Evolutionary conservation across 345 rosid species (phyloP), one percentile per base, ranked within the genome.

Genomic region (Boechera divaricarpa): DNA sequence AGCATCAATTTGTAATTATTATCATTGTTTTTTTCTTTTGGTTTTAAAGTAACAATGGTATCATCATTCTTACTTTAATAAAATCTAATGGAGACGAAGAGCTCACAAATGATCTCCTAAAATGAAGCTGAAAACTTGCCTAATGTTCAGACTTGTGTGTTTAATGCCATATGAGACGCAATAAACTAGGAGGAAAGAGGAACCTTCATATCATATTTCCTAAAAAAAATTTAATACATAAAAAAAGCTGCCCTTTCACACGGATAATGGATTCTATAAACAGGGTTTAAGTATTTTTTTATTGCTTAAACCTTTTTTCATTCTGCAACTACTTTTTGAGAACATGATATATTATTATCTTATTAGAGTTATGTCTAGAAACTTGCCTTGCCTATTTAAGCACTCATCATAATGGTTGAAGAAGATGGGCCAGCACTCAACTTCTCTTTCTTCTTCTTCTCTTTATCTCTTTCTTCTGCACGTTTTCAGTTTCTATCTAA

Each of bases 381-480:
- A 73, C 82, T 73, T 73, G 78, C 78, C 70, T 78, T 64, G 78
- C 60, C 77, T 87, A 88, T 88, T 81, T 88, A 90, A 87, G 82
- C 63, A 63, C 75, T 67, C 67, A 77, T 74, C 69, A 81, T 67
- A 54, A 54, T 73, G 64, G 75, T 73, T 73, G 69, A 79, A 42
- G 51, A 73, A 71, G 72, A 78, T 78, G 73, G 52, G 78, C 82
- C 85, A 87, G 82, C 89, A 82, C 82, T 85, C 64, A 64, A 71
- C 84, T 80, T 79, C 70, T 76, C 80, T 73, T 80, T 74, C 35
- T 61, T 26, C 60, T 63, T 36, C 28, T 69, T 55, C 71, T 44
- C 59, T 70, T 57, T 39, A 47, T 59, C 63, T 83, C 84, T 80
- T 70, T 80, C 82, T 73, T 80, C 67, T 81, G 63, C 85, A 78